Evolutionary conservation across 495 filamentous ascomycete genomes (phyloP), one percentile per base, ranked within the genome.

Genomic region (Podospora comata): DNA sequence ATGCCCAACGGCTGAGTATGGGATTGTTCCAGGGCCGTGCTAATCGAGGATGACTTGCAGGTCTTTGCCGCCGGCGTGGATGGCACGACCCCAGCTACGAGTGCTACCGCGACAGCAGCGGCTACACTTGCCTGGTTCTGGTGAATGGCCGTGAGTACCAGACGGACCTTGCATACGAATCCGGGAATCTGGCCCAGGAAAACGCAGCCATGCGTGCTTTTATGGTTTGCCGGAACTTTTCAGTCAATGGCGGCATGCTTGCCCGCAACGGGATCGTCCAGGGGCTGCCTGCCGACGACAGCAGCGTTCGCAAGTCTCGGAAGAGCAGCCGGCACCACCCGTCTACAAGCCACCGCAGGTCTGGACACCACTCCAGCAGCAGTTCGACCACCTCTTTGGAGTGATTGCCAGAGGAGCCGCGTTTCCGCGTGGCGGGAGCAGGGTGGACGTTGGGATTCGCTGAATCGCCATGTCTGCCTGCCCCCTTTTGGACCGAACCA

Each of bases 171-270:
- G 85, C 88, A 72, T 93, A 92, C 82, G 88, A 89, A 75, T 90
- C 87, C 68, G 90, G 94, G 70, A 83, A 85, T 64, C 84, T 97
- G 72, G 95, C 95, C 63, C 90, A 92, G 74, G 94, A 99, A 81
- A 94, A 93, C 75, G 95, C 95, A 64, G 95, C 95, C 68, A 97
- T 95, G 89, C 90, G 92, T 69, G 95, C 95, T 68, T 99, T 97
- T 80, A 91, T 97, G 83, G 94, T 98, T 68, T 99, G 95, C 84
- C 91, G 94, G 77, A 97, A 97, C 82, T 97, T 99, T 83, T 97
- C 94, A 68, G 90, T 97, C 77, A 98, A 97, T 79, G 95, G 96
- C 73, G 94, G 94, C 80, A 96, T 94, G 92, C 87, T 77, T 81
- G 92, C 76, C 83, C 92, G 81, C 83, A 92, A 81, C 85, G 92